These are phyloP conservation scores for Dissophora ornata DNA, from an alignment of 192 early-diverging fungal species.

Conservation along the genomic window DNA sequence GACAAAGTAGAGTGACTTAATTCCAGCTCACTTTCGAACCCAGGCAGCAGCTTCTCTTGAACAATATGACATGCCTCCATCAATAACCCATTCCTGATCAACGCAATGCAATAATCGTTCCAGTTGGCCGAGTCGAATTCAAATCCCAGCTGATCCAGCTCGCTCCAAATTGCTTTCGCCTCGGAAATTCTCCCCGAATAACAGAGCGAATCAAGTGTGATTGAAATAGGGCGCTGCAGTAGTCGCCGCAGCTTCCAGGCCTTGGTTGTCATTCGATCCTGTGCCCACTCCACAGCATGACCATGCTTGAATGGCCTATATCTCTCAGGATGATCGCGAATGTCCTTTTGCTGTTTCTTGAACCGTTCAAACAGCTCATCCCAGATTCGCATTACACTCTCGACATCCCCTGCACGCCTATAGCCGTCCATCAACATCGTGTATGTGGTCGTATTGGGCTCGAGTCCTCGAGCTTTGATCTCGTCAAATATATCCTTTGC, in stretches of 20 bases:
- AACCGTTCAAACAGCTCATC: conserved; percentile 41
- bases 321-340: not conserved
- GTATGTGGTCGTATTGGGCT: conserved; percentile 50
- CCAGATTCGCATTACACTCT: conserved; percentile 62
- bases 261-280: conserved; percentile 30
- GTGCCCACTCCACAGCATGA: conserved; percentile 9
- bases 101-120: conserved; percentile 58
- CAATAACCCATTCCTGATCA: conserved; percentile 46
- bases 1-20: not conserved
- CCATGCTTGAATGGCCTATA: not conserved
- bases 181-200: conserved; percentile 39
- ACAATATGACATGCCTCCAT: conserved; percentile 55
- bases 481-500: conserved; percentile 55
- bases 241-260: conserved; percentile 12
- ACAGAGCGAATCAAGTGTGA: conserved; percentile 57
- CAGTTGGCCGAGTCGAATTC: conserved; percentile 65
- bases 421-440: conserved; percentile 62
- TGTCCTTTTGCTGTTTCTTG: not conserved
- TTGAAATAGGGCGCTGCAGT: conserved; percentile 56
- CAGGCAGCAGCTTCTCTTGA: conserved; percentile 39
- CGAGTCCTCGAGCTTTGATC: conserved; percentile 51
- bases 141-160: conserved; percentile 45
- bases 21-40: conserved; percentile 11
- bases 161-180: conserved; percentile 54
- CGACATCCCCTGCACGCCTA: conserved; percentile 47